A percentile compares a stretch with the other conserved stretches of the same genome.
phyloP scores from a whole-genome alignment of 352 stramenopile genomes.

The Pythium volutum region DNA sequence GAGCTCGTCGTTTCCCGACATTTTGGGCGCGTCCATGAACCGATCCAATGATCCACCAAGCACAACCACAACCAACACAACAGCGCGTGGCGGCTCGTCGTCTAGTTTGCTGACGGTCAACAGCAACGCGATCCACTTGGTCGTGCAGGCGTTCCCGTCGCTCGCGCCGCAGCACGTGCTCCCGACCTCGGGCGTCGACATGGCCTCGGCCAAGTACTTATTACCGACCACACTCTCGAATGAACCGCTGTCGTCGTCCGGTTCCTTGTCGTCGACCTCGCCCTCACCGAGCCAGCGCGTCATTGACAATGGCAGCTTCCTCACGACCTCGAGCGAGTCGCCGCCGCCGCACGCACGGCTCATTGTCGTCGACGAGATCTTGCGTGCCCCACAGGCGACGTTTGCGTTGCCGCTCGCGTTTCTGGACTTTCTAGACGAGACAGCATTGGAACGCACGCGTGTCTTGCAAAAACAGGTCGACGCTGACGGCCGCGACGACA shows the following conservation, averaged over 20 bases:
- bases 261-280: too few relatives aligned
- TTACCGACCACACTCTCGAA: slow-evolving; percentile 53
- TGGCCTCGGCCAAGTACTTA: slow-evolving; percentile 74
- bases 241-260: too few relatives aligned
- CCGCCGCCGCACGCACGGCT: slow-evolving; percentile 33
- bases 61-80: too few relatives aligned
- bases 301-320: slow-evolving; percentile 66
- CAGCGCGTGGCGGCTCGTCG: slow-evolving; percentile 9
- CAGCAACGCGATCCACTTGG: slow-evolving; percentile 35
- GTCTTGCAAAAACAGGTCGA: slow-evolving; percentile 49
- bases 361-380: slow-evolving; percentile 74
- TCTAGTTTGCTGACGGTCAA: slow-evolving; percentile 12
- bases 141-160: slow-evolving; percentile 54
- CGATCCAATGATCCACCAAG: background rate
- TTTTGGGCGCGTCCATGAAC: background rate
- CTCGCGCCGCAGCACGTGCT: slow-evolving; percentile 47
- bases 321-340: slow-evolving; percentile 36
- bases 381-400: slow-evolving; percentile 67
- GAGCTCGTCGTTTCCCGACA: slow-evolving; percentile 33
- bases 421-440: slow-evolving; percentile 69
- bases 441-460: slow-evolving; percentile 49
- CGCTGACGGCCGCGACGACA: slow-evolving; percentile 22
- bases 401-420: slow-evolving; percentile 73
- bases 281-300: slow-evolving; percentile 32
- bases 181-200: slow-evolving; percentile 59